Percentiles rank a stretch among this genome's conserved stretches.
phyloP scores from a whole-genome alignment of 257 asterid genomes.

The Solanum paucissectum region DNA sequence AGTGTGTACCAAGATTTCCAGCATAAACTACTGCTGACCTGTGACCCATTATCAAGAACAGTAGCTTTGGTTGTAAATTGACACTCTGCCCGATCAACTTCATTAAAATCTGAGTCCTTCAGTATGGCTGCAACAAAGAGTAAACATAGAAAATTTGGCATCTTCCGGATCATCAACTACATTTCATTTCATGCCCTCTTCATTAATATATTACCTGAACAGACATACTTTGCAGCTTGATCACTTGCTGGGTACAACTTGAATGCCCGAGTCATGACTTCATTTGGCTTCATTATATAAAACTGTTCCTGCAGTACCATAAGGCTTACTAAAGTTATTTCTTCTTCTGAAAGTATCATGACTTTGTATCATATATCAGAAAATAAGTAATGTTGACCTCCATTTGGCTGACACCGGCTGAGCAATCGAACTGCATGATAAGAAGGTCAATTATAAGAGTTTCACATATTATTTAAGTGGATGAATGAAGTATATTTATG shows the following conservation, averaged over 20 bases:
- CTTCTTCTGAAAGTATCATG: background rate
- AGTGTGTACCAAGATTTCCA: background rate
- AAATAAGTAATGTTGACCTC: conserved; percentile 41
- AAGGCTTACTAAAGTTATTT: background rate
- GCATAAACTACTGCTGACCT: conserved; percentile 31
- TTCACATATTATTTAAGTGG: background rate
- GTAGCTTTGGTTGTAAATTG: conserved; percentile 93
- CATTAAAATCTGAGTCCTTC: conserved; percentile 82
- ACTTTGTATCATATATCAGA: background rate
- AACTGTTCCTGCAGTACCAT: conserved; percentile 62
- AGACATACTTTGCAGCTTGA: conserved; percentile 83
- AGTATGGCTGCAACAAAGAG: conserved; percentile 62
- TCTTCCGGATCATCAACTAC: background rate
- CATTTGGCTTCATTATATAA: conserved; percentile 86
- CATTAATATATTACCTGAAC: conserved; percentile 42
- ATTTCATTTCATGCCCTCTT: background rate
- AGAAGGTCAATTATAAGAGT: background rate
- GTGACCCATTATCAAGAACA: conserved; percentile 83
- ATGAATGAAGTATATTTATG: background rate
- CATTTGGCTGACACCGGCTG: conserved; percentile 81
- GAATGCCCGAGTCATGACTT: conserved; percentile 60
- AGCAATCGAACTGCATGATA: conserved; percentile 82
- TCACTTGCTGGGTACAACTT: conserved; percentile 85
- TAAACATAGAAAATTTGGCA: background rate
- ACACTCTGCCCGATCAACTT: conserved; percentile 94